Evolutionary conservation across 495 filamentous ascomycete species (phyloP), one percentile per base, ranked within the genome.

Genomic region (Mycothermus thermophilus): DNA sequence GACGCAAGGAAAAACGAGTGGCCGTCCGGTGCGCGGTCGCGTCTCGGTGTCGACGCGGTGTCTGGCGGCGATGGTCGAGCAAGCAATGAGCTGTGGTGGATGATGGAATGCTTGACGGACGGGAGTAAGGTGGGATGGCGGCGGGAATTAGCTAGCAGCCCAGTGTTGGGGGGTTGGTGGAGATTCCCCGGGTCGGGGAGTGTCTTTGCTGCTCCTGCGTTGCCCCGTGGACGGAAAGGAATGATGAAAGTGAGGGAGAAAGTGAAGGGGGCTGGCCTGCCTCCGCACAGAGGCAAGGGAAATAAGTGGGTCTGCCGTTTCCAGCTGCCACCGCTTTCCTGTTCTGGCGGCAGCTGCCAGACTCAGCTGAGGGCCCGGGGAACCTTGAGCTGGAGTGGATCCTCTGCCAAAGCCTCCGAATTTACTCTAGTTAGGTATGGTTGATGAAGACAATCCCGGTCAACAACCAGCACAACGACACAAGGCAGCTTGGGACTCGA

Each of bases 201-300:
- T n/a, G n/a, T 24, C 4, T 26, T 11, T 12, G 37, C 24, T 37
- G 42, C 33, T 41, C 39, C 40, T 32, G 29, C 32, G 51, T 54
- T 50, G 53, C 53, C 48, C 41, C 41, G 50, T 48, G 39, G 36
- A 42, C 45, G 45, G 39, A 31, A 30, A 30, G 27, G 34, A 16
- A 11, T 32, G 30, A 32, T 20, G 27, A 23, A n/a, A n/a, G n/a
- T n/a, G n/a, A n/a, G n/a, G 12, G 42, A 21, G 49, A 47, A 47
- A 42, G 40, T 40, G 32, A 37, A 48, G 36, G 47, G 43, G 53
- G 47, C 20, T 51, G 47, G 53, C 42, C 44, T 37, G 41, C 33
- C 37, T 40, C 26, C 38, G 36, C 50, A 46, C 51, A 22, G 15
- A 38, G 4, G 34, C 6, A n/a, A 44, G 36, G 16, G 21, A 8